A percentile compares a stretch with the other conserved stretches of the same genome.
Evolutionary conservation across 2,329 filamentous ascomycete species (phyloP).

Genomic region (Xylariomycetidae sp.): DNA sequence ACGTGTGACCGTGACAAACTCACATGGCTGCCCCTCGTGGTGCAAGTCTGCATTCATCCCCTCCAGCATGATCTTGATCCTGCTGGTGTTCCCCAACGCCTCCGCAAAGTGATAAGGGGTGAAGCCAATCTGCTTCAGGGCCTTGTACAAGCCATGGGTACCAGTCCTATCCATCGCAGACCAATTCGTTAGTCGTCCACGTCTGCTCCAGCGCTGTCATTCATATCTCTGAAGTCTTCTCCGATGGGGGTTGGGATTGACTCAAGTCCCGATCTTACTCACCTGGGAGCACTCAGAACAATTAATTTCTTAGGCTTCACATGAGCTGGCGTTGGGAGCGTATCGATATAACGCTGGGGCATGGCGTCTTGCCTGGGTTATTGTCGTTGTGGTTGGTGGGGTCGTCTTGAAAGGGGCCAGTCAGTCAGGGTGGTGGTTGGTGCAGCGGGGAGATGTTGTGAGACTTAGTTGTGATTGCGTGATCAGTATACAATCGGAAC

Average conservation of each 20-base stretch:
- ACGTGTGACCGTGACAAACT: conserved; percentile 5
- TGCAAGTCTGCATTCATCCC: conserved; percentile 24
- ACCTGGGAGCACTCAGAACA: conserved; percentile 34
- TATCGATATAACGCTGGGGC: no score
- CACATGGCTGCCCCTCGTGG: conserved; percentile 24
- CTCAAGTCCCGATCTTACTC: conserved; percentile 3
- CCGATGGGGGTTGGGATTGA: not conserved
- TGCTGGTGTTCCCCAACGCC: conserved; percentile 15
- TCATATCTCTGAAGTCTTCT: not conserved
- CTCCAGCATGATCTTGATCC: conserved; percentile 23
- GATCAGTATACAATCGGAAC: no score
- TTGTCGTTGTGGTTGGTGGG: no score
- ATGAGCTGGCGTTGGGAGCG: conserved; percentile 27
- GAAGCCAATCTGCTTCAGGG: conserved; percentile 30
- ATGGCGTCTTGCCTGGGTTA: no score
- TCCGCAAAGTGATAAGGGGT: conserved; percentile 33
- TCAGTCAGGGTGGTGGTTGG: no score
- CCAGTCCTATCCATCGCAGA: conserved; percentile 32
- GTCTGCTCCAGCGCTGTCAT: not conserved
- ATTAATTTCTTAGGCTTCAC: conserved; percentile 30
- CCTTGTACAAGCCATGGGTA: conserved; percentile 30
- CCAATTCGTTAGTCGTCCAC: conserved; percentile 3
- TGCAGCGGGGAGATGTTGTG: no score
- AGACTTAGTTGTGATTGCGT: no score
- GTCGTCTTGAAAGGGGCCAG: no score